Conservation (phyloP, 2,329 filamentous ascomycete species). For the Scolecobasidium constrictum region DNA sequence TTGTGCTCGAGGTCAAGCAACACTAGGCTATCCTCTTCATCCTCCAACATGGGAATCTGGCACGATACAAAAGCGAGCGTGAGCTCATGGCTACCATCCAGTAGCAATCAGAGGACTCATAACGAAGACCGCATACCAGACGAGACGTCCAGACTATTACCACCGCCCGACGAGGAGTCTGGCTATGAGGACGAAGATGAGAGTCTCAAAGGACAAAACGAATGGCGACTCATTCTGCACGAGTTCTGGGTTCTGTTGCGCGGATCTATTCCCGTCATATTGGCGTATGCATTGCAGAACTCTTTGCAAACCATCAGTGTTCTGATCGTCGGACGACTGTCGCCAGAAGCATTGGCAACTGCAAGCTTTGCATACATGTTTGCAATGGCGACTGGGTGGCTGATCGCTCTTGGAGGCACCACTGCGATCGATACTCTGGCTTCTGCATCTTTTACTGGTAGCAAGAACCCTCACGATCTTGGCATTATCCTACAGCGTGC, state of each 20-base stretch:
- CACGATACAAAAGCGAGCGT: too few relatives aligned
- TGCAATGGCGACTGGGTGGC: slow-evolving; percentile 78
- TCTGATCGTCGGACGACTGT: slow-evolving; percentile 67
- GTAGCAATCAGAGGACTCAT: too few relatives aligned
- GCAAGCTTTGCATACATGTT: slow-evolving; percentile 92
- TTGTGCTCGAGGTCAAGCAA: too few relatives aligned
- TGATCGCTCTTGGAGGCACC: slow-evolving; percentile 75
- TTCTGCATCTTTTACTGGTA: slow-evolving; percentile 72
- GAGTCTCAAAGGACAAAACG: slow-evolving; percentile 20
- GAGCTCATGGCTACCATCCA: too few relatives aligned
- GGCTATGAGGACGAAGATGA: slow-evolving; percentile 21
- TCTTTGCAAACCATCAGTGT: slow-evolving; percentile 75
- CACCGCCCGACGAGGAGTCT: slow-evolving; percentile 23
- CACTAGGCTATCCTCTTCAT: too few relatives aligned
- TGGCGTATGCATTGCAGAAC: slow-evolving; percentile 79
- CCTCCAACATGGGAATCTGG: too few relatives aligned
- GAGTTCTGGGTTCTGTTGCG: slow-evolving; percentile 61
- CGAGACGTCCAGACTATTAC: slow-evolving; percentile 33
- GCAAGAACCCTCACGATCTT: slow-evolving; percentile 65
- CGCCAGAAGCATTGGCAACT: slow-evolving; percentile 67
- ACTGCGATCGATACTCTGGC: slow-evolving; percentile 80
- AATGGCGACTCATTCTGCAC: slow-evolving; percentile 26
- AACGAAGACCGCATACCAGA: too few relatives aligned
- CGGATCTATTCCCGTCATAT: slow-evolving; percentile 64
- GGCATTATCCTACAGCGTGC: slow-evolving; percentile 69